Percentiles rank a stretch among this genome's conserved stretches.
Conservation (phyloP, 768 basidiomycete genomes). For the Lactarius sp. region DNA sequence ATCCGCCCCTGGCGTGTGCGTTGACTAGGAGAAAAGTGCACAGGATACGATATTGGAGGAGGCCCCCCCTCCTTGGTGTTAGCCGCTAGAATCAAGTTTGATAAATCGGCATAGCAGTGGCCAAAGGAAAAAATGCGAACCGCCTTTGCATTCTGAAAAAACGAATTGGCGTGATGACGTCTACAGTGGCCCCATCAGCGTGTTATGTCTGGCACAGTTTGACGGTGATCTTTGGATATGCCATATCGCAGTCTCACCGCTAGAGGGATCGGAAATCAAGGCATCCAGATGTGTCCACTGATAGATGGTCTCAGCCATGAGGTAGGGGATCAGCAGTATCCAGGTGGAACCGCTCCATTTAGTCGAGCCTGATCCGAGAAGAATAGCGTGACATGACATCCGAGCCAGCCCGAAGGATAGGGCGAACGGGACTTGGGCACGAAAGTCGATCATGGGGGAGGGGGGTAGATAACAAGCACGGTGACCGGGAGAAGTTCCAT, state of each 20-base stretch:
- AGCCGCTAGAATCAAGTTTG: not conserved
- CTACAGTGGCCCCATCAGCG: not conserved
- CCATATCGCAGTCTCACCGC: not conserved
- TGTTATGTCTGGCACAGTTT: not conserved
- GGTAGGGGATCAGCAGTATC: not conserved
- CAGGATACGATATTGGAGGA: not conserved
- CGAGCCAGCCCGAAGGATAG: not conserved
- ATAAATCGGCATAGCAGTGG: too few relatives aligned
- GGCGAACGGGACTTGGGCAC: not conserved
- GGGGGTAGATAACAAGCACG: not conserved
- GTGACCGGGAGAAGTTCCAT: not conserved
- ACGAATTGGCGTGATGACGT: not conserved
- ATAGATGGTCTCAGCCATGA: not conserved
- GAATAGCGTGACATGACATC: not conserved
- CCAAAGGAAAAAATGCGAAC: not conserved
- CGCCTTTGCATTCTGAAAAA: not conserved
- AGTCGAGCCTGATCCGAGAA: not conserved
- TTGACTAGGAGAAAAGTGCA: not conserved
- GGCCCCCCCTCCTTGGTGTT: not conserved
- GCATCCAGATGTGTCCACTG: not conserved
- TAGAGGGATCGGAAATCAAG: not conserved
- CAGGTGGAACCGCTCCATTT: not conserved
- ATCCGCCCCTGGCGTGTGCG: too few relatives aligned
- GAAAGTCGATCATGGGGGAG: not conserved
- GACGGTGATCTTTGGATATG: not conserved